Evolutionary conservation across 2,329 filamentous ascomycete genomes (phyloP).

Genomic region (Ophiostoma sp.): DNA sequence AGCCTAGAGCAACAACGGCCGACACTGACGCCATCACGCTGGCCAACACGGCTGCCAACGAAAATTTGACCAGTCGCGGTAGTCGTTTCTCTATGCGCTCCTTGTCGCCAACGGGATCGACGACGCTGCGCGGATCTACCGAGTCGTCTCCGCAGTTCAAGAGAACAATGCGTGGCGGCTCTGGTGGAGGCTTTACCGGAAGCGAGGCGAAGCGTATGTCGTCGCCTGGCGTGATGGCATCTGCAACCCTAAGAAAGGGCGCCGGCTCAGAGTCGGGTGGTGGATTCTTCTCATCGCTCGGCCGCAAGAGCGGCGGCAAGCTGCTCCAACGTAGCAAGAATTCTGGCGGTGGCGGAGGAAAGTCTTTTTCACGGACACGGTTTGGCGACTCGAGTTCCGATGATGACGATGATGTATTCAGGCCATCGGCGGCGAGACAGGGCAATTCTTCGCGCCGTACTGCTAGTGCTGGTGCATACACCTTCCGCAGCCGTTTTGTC

Average conservation of each 20-base stretch:
- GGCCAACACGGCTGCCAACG: constrained; percentile 16
- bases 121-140: constrained; percentile 44
- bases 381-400: constrained; percentile 59
- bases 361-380: constrained; percentile 31
- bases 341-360: constrained; percentile 38
- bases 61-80: constrained; percentile 23
- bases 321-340: constrained; percentile 29
- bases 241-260: constrained; percentile 10
- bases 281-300: constrained; percentile 42
- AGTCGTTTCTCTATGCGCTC: constrained; percentile 63
- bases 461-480: constrained; percentile 15
- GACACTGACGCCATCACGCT: not conserved
- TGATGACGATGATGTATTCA: constrained; percentile 30
- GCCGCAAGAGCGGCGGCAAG: constrained; percentile 37
- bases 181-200: constrained; percentile 29
- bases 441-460: constrained; percentile 15
- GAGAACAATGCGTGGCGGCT: constrained; percentile 42
- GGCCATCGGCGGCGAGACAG: not conserved
- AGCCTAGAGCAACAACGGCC: constrained; percentile 26
- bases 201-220: constrained; percentile 21
- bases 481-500: constrained; percentile 51
- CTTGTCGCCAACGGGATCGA: constrained; percentile 59
- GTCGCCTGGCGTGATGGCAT: constrained; percentile 26
- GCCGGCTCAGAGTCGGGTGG: constrained; percentile 24
- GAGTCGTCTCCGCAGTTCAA: constrained; percentile 45